Base-by-base conservation (phyloP, 2,329 filamentous ascomycete genomes). In the Huntiella omanensis region DNA sequence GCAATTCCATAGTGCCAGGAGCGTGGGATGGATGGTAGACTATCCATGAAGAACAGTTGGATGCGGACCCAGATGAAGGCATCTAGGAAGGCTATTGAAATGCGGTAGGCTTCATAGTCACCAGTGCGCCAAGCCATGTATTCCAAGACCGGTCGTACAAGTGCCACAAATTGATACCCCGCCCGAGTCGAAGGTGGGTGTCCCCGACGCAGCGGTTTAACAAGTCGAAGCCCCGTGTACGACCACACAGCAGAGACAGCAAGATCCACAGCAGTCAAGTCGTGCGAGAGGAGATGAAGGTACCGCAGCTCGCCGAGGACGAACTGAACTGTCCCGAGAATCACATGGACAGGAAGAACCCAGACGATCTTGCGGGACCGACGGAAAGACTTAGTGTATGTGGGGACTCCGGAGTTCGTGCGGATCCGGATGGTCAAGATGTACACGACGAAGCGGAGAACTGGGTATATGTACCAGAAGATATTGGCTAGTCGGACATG, bases 121-220 rank as follows among this genome's bases (percentile, higher is more conserved):
- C 33, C 32, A 6, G 15, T 40, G 10, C 28, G 22, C 39, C 43
- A 49, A 5, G 47, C 34, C 33, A 33, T 19, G 13, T 33, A 33
- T 15, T 49, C 47, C 11, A 49, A 15, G 5, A 35, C 3, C n/a
- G 47, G 47, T n/a, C 47, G 43, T 2, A 36, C 15, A 17, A 49
- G 13, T 8, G 47, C 39, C 5, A 43, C 13, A 7, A 46, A n/a
- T 13, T 49, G 47, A 32, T 49, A 49, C 3, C 10, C 15, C 16
- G 43, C 38, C 32, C 47, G 43, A 6, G 47, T 46, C 5, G 17
- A 39, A 13, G 13, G 34, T 8, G 47, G 47, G 38, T 49, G 43
- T 28, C 47, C 47, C 11, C 47, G 33, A n/a, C 47, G 47, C 40
- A 49, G 33, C 13, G 47, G 43, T 40, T 46, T 46, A 11, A 34